Evolutionary conservation across 192 early-diverging fungal genomes (phyloP), one percentile per base, ranked within the genome.

Genomic region (Cladochytrium replicatum): DNA sequence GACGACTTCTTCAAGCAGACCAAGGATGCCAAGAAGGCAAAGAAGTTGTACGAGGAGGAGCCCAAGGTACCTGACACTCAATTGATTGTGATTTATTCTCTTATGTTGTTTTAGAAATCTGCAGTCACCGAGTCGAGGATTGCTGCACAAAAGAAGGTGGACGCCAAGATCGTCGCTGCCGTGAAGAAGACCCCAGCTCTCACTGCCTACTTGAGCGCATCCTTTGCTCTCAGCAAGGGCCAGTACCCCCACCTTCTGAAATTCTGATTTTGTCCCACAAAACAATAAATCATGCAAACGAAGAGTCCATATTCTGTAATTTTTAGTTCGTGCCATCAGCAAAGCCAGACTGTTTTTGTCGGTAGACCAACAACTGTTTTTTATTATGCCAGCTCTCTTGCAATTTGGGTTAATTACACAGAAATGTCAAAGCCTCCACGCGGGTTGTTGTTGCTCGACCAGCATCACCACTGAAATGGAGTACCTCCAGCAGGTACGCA

Each of bases 171-270:
- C 61, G 52, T 89, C 29, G 83, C 81, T 43, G 78, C 72, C 15
- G 60, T 93, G 53, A 76, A 75, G 73, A 89, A 93, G 82, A 77
- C 77, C 55, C 91, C 89, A 46, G 69, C 81, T 66, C 80, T 99
- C 57, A 75, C 75, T 57, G 72, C 83, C 40, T 99, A 99, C 87
- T 76, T 99, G 43, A 65, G 65, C 57, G 68, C 89, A 52, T 74
- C 78, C 53, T 99, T 99, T 74, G 74, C 88, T 34, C 83, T 99
- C 48, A 67, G 81, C 78, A 95, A 93, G 82, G 91, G 93, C 61
- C 90, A 97, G 80, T 84, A 83, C 62, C 91, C 93, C 58, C 96
- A 99, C 80, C 62, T 72, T 54, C 70, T 99, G 71, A 84, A 90
- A 82, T 96, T 95, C 80, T 97, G 95, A 90, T 70, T 37, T 37